Evolutionary conservation across 83 land plant species (phyloP).

Genomic region (Picea mariana): DNA sequence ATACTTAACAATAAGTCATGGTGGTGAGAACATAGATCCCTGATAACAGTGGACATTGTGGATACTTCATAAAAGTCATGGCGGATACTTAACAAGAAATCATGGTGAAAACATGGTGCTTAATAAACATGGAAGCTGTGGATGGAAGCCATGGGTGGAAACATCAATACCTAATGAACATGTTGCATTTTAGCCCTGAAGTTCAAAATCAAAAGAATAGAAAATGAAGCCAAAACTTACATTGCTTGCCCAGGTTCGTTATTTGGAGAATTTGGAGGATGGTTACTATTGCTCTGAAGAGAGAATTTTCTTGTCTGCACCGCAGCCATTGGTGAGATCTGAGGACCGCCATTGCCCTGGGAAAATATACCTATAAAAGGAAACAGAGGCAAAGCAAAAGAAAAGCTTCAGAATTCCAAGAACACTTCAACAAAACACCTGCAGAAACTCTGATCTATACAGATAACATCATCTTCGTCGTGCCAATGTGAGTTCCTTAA

Average conservation of each 20-base stretch:
- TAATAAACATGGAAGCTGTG: too few species aligned
- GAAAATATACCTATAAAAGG: constrained; percentile 6
- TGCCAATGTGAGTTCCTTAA: too few species aligned
- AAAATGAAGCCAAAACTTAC: not conserved
- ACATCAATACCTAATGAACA: too few species aligned
- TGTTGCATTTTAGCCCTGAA: too few species aligned
- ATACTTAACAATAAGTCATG: too few species aligned
- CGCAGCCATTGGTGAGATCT: not conserved
- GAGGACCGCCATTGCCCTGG: not conserved
- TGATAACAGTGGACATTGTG: too few species aligned
- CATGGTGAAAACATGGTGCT: too few species aligned
- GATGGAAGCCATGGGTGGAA: too few species aligned
- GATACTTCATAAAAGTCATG: too few species aligned
- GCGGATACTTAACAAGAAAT: too few species aligned
- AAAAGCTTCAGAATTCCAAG: not conserved
- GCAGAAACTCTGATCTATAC: not conserved
- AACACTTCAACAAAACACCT: not conserved
- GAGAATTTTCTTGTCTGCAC: not conserved
- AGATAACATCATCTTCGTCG: not conserved
- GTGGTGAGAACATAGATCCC: too few species aligned
- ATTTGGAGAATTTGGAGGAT: not conserved
- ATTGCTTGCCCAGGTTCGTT: not conserved
- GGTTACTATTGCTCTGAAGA: not conserved
- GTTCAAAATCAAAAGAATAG: not conserved
- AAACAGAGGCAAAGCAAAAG: not conserved